Evolutionary conservation across 2,329 filamentous ascomycete genomes (phyloP).

Genomic region (Diaporthe sp.): DNA sequence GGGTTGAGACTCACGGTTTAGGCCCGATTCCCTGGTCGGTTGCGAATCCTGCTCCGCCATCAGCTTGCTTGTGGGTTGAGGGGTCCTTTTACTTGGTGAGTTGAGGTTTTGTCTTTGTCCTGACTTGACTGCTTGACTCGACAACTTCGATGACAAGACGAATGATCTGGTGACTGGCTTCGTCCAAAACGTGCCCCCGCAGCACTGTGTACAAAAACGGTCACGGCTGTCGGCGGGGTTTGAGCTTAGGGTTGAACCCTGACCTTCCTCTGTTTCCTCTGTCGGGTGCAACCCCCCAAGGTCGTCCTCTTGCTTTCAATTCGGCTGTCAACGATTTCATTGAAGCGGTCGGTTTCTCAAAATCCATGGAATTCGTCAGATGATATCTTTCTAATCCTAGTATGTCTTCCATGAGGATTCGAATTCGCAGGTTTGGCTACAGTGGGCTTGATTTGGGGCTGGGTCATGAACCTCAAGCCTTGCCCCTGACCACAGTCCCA

Average conservation of each 20-base stretch:
- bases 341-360: no score
- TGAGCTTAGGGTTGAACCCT: neutral
- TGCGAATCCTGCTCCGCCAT: conserved; percentile 27
- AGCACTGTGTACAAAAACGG: neutral
- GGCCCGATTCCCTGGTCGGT: conserved; percentile 15
- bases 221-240: neutral
- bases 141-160: neutral
- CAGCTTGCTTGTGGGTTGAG: neutral
- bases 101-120: neutral
- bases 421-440: no score
- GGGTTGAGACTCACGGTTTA: conserved; percentile 30
- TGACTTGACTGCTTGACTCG: neutral
- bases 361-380: no score
- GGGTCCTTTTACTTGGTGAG: neutral
- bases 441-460: no score
- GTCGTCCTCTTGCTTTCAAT: neutral
- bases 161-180: conserved; percentile 11
- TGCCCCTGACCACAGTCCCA: no score
- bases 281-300: no score
- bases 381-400: no score
- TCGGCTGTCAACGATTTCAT: no score
- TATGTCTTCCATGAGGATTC: no score
- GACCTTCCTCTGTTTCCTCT: neutral
- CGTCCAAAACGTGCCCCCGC: conserved; percentile 19
- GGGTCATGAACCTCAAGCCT: no score